These are phyloP conservation scores for Rhizopogon parksii DNA, from an alignment of 1,284 basidiomycete species.

Conservation along the genomic window DNA sequence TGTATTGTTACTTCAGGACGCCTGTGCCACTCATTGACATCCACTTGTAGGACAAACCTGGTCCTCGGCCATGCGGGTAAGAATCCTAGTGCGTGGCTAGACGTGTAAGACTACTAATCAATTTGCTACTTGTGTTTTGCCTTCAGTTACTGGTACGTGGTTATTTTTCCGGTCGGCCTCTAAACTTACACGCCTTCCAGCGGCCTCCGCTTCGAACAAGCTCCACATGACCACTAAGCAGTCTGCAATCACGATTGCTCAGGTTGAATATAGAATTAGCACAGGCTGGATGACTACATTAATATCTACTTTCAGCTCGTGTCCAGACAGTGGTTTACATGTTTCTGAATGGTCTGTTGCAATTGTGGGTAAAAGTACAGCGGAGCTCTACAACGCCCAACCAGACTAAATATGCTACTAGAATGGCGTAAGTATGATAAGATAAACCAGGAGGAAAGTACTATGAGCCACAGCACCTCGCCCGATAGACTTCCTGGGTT, in stretches of 20 bases:
- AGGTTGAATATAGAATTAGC: neutral
- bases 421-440: slow-evolving; percentile 26
- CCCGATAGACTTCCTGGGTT: slow-evolving; percentile 13
- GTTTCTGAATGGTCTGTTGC: slow-evolving; percentile 20
- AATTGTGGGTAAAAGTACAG: slow-evolving; percentile 30
- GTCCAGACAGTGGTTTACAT: neutral
- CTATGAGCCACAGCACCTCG: slow-evolving; percentile 12
- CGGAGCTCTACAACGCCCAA: slow-evolving; percentile 26
- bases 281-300: neutral
- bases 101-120: slow-evolving; percentile 1
- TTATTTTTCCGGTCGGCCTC: slow-evolving; percentile 2
- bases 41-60: slow-evolving; percentile 59
- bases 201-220: slow-evolving; percentile 76
- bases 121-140: slow-evolving; percentile 12
- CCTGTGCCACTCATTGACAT: slow-evolving; percentile 6
- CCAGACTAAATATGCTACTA: slow-evolving; percentile 28
- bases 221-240: slow-evolving; percentile 44
- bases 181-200: slow-evolving; percentile 35
- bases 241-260: slow-evolving; percentile 13
- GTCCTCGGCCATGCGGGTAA: slow-evolving; percentile 74
- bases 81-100: slow-evolving; percentile 24
- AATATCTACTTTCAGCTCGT: neutral
- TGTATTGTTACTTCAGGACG: slow-evolving; percentile 18
- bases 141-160: slow-evolving; percentile 75
- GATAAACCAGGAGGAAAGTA: slow-evolving; percentile 14